Base-by-base conservation (phyloP, 73 alveolate species). In the Breviolum minutum region DNA sequence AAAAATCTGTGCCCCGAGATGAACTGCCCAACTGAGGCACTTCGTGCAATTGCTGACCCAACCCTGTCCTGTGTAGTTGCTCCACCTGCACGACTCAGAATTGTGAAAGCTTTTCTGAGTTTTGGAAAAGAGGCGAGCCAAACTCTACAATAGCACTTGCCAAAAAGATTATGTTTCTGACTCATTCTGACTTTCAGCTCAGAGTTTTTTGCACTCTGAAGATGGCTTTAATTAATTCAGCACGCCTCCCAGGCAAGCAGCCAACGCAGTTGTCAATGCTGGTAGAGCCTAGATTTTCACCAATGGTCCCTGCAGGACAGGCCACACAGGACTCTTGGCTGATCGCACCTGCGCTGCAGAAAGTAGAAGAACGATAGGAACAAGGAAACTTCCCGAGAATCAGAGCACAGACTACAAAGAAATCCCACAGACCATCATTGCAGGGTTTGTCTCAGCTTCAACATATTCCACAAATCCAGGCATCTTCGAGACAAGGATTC, bases 161-260 rank as follows among this genome's bases (percentile, higher is more conserved):
- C 83, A 11, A 73, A 29, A 29, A 26, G 27, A 17, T 29, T 73
- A 29, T 7, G 40, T 73, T 29, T 73, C 13, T 26, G 13, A 14
- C 16, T 26, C 14, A 26, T 70, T 70, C 40, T 13, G 83, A 73
- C 32, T 26, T 29, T 73, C 83, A 69, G 4, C 19, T 24, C 19
- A n/a, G n/a, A n/a, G n/a, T n/a, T n/a, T n/a, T n/a, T n/a, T n/a
- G n/a, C n/a, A n/a, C n/a, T n/a, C 19, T 69, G 79, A 69, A 16
- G 4, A 69, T 24, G 26, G 26, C 27, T 16, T 16, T 6, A 24
- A 64, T 16, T 6, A 24, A 64, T 22, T 29, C 48, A 14, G 29
- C 63, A 79, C 70, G 71, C 96, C 96, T 90, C 29, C 97, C 97
- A 7, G 97, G 97, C 30, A 90, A 63, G 68, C 97, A 90, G 27